Conservation (phyloP, 768 basidiomycete species). For the Pleurotus platypus region DNA sequence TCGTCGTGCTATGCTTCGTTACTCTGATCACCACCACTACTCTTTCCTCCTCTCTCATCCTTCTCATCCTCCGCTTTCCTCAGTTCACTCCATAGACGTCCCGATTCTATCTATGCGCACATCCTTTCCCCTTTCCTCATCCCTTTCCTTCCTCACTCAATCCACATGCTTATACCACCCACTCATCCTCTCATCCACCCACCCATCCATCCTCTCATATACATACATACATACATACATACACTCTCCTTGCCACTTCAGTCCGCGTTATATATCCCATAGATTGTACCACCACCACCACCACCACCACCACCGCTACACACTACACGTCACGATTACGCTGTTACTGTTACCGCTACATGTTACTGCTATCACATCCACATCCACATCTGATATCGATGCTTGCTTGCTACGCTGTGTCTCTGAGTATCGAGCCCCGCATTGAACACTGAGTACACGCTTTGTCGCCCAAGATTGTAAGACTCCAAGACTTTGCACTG, state of each 20-base stretch:
- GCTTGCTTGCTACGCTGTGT: too few species aligned
- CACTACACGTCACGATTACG: too few species aligned
- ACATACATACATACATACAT: neutral
- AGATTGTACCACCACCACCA: neutral
- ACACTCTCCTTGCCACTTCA: neutral
- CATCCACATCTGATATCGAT: too few species aligned
- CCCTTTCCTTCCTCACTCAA: neutral
- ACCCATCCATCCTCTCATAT: neutral
- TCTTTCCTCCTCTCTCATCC: neutral
- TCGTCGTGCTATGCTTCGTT: neutral
- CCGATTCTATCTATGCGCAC: neutral
- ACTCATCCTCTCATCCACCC: neutral
- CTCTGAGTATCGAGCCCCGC: too few species aligned
- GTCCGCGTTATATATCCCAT: neutral
- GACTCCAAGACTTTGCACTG: too few species aligned
- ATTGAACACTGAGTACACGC: too few species aligned
- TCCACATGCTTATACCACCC: neutral
- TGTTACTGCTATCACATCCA: too few species aligned
- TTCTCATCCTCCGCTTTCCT: slow-evolving; percentile 2
- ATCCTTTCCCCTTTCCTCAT: slow-evolving; percentile 2
- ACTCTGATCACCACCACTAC: neutral
- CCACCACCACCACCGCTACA: too few species aligned
- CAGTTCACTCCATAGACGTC: neutral
- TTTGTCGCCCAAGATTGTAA: too few species aligned
- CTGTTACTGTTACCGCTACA: too few species aligned